Conservation (phyloP, 2,329 filamentous ascomycete genomes). For the Penicillium sp. region DNA sequence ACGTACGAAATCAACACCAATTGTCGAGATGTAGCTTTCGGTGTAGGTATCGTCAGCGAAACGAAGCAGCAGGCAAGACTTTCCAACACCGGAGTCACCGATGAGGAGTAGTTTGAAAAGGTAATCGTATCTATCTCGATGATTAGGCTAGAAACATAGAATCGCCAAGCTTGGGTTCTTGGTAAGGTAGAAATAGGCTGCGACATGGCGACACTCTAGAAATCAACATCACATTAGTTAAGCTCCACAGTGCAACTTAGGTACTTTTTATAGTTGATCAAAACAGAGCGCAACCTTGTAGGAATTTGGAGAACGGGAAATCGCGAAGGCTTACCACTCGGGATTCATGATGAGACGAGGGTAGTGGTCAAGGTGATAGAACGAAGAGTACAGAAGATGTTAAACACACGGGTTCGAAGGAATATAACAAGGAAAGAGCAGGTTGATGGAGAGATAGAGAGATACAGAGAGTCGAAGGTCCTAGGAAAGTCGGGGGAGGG, state of each 20-base stretch:
- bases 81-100: constrained; percentile 99
- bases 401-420: constrained; percentile 8
- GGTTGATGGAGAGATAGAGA: constrained; percentile 14
- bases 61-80: constrained; percentile 96
- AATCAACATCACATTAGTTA: constrained; percentile 13
- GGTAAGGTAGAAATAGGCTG: background rate
- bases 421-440: constrained; percentile 19
- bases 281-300: constrained; percentile 2
- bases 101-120: constrained; percentile 99
- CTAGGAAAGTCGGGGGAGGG: constrained; percentile 19
- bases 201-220: constrained; percentile 25
- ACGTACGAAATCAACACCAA: constrained; percentile 97
- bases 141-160: constrained; percentile 26
- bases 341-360: constrained; percentile 46
- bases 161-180: constrained; percentile 14
- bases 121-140: constrained; percentile 86
- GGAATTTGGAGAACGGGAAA: constrained; percentile 8
- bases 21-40: constrained; percentile 99
- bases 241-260: background rate
- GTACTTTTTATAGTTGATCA: background rate
- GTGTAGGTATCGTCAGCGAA: constrained; percentile 99
- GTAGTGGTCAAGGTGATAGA: constrained; percentile 9
- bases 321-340: constrained; percentile 45
- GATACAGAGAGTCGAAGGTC: constrained; percentile 7
- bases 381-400: background rate